Conservation (phyloP, 192 early-diverging fungal species). For the Coemansia sp. region DNA sequence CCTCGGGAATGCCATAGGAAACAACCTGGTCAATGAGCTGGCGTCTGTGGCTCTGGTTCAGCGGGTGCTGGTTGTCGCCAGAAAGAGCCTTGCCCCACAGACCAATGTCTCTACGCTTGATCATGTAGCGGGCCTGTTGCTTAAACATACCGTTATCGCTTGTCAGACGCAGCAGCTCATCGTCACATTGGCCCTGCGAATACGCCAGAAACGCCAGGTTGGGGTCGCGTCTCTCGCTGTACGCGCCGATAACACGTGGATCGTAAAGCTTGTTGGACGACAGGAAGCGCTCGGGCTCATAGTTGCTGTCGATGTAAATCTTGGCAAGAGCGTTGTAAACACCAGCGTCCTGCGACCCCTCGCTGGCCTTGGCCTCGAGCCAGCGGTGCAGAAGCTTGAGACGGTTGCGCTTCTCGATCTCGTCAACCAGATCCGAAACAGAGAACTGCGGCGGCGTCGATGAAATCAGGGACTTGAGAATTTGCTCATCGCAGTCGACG, state of each 20-base stretch:
- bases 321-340: conserved; percentile 98
- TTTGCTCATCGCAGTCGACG: conserved; percentile 94
- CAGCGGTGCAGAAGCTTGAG: conserved; percentile 94
- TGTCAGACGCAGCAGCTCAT: conserved; percentile 92
- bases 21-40: conserved; percentile 93
- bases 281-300: conserved; percentile 95
- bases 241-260: conserved; percentile 89
- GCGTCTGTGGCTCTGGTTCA: conserved; percentile 69
- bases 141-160: conserved; percentile 99
- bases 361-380: conserved; percentile 86
- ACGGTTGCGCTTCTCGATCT: conserved; percentile 95
- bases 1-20: conserved; percentile 88
- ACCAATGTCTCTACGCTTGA: conserved; percentile 78
- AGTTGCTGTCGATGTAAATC: conserved; percentile 99
- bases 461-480: conserved; percentile 86
- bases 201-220: conserved; percentile 94
- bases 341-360: conserved; percentile 84
- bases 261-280: conserved; percentile 76
- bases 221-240: conserved; percentile 99
- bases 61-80: conserved; percentile 67
- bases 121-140: conserved; percentile 96
- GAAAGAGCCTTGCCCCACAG: conserved; percentile 84
- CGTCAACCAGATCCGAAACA: conserved; percentile 80
- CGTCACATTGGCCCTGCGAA: conserved; percentile 91
- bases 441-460: conserved; percentile 83